These are phyloP conservation scores for Colletotrichum liaoningense DNA, from an alignment of 2,329 filamentous ascomycete genomes.

Conservation along the genomic window DNA sequence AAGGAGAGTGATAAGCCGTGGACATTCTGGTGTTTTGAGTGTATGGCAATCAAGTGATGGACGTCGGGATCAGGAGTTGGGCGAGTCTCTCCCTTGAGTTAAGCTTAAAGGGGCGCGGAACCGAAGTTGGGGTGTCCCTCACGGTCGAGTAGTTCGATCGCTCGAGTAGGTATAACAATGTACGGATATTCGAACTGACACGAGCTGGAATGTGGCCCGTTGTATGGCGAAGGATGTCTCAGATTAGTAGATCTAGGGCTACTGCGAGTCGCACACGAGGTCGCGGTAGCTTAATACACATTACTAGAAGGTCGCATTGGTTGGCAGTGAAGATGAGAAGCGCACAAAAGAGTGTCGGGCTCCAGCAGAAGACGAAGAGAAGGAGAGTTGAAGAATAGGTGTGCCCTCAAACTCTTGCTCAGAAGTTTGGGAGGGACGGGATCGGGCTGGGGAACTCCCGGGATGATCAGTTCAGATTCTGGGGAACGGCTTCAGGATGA, in stretches of 20 bases:
- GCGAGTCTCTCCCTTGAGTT: background rate
- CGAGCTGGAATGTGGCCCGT: background rate
- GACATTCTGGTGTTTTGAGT: conserved; percentile 6
- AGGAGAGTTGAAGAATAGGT: background rate
- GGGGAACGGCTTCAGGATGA: background rate
- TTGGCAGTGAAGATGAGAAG: background rate
- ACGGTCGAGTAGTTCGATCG: background rate
- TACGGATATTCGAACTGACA: background rate
- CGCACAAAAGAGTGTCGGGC: background rate
- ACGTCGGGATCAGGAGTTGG: background rate
- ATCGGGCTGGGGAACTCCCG: conserved; percentile 7
- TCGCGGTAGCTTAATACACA: background rate
- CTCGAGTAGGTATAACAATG: background rate
- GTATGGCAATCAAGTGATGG: background rate
- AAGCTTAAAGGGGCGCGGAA: background rate
- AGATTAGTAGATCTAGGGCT: conserved; percentile 7
- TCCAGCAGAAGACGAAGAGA: background rate
- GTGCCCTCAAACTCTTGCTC: background rate
- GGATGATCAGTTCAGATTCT: background rate
- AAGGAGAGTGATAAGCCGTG: conserved; percentile 17
- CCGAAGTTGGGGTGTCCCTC: background rate
- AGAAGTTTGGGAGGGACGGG: conserved; percentile 3
- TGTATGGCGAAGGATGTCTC: conserved; percentile 20
- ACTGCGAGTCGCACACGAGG: conserved; percentile 12
- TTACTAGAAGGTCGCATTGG: background rate